A percentile compares a stretch with the other conserved stretches of the same genome.
These are phyloP conservation scores for Neotropicomus parvogracilis DNA, from an alignment of 1,284 basidiomycete genomes.

Conservation along the genomic window DNA sequence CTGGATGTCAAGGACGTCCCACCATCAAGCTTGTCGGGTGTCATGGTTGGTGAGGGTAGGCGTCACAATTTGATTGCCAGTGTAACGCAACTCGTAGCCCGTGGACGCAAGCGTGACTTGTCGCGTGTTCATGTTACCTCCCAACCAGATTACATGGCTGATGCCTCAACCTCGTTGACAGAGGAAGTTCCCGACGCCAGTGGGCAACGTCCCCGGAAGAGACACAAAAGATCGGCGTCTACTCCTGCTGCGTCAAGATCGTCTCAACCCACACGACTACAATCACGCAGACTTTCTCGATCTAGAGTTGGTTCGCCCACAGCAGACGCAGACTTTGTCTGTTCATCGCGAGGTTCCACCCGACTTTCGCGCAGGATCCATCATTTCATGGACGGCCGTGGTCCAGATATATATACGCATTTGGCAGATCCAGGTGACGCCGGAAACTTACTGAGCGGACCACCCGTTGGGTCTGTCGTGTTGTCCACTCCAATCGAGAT, in stretches of 20 bases:
- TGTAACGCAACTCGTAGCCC: constrained; percentile 14
- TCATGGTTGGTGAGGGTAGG: constrained; percentile 17
- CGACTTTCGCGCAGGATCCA: constrained; percentile 22
- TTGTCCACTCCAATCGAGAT: constrained; percentile 3
- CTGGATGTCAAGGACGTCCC: constrained; percentile 10
- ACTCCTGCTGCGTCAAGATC: constrained; percentile 14
- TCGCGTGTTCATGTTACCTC: not conserved
- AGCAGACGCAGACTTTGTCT: constrained; percentile 6
- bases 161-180: constrained; percentile 2
- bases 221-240: constrained; percentile 21
- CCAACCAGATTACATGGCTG: not conserved
- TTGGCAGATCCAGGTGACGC: constrained; percentile 22
- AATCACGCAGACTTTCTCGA: constrained; percentile 14
- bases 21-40: constrained; percentile 6
- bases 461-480: constrained; percentile 4
- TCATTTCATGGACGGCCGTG: constrained; percentile 13
- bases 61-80: not conserved
- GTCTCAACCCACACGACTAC: constrained; percentile 12
- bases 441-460: constrained; percentile 12
- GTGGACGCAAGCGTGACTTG: constrained; percentile 20
- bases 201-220: constrained; percentile 21
- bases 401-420: constrained; percentile 29
- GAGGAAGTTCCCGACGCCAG: not conserved
- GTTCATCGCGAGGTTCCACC: constrained; percentile 18
- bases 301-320: constrained; percentile 20